phyloP scores from a whole-genome alignment of 2,329 filamentous ascomycete species.

The Aureobasidium musti region DNA sequence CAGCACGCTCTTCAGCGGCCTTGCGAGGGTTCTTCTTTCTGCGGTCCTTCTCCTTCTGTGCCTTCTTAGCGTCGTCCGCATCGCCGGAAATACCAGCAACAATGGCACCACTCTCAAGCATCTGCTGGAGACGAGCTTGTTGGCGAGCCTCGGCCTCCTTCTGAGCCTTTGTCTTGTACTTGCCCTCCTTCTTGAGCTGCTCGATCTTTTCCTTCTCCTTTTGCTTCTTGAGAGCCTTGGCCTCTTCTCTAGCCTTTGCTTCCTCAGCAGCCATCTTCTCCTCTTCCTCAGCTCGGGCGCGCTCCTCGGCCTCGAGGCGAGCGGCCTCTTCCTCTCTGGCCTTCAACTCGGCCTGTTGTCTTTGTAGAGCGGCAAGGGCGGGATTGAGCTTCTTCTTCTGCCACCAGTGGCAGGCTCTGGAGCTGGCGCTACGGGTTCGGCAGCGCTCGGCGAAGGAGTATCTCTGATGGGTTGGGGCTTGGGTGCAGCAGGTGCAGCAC shows the following conservation, averaged over 20 bases:
- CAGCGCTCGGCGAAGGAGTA: constrained; percentile 13
- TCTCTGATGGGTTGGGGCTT: constrained; percentile 48
- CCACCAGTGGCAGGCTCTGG: constrained; percentile 56
- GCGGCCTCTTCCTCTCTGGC: constrained; percentile 65
- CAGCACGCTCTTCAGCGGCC: constrained; percentile 56
- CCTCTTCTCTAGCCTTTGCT: constrained; percentile 69
- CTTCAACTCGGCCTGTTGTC: constrained; percentile 78
- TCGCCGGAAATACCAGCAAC: constrained; percentile 58
- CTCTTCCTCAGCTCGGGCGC: constrained; percentile 64
- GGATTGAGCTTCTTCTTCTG: constrained; percentile 86
- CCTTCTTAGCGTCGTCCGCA: constrained; percentile 73
- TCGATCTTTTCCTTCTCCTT: constrained; percentile 85
- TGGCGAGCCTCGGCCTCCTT: constrained; percentile 78
- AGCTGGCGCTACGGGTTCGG: constrained; percentile 53
- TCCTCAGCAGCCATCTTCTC: constrained; percentile 68
- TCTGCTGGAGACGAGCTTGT: constrained; percentile 79
- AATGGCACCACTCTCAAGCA: constrained; percentile 73
- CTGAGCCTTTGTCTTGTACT: constrained; percentile 82
- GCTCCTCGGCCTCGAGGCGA: constrained; percentile 62
- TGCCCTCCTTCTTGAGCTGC: constrained; percentile 84
- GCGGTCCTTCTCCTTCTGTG: constrained; percentile 69
- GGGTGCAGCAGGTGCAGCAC: constrained; percentile 48
- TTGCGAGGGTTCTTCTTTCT: constrained; percentile 73
- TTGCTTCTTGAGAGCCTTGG: constrained; percentile 76
- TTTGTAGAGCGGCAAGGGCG: constrained; percentile 71